Evolutionary conservation across 371 early-diverging fungal species (phyloP).

Genomic region (Mucor saturninus): DNA sequence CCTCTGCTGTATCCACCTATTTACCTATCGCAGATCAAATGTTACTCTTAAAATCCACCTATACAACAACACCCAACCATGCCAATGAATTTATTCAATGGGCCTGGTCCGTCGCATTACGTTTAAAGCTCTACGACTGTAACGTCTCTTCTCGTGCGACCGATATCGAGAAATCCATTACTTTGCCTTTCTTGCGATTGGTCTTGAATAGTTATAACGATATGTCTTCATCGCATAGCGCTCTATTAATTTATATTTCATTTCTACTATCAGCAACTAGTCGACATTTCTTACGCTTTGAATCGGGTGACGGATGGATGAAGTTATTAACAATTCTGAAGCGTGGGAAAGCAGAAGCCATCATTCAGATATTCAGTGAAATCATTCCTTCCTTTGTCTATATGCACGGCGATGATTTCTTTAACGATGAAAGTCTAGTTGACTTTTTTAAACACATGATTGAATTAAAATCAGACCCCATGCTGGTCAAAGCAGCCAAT

Average conservation of each 20-base stretch:
- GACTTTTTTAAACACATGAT: slow-evolving; percentile 47
- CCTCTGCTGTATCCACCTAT: slow-evolving; percentile 36
- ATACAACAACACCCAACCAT: slow-evolving; percentile 18
- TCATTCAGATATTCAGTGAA: slow-evolving; percentile 37
- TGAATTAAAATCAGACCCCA: slow-evolving; percentile 51
- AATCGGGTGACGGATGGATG: slow-evolving; percentile 56
- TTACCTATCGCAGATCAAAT: slow-evolving; percentile 37
- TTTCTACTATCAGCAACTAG: slow-evolving; percentile 56
- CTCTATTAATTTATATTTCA: slow-evolving; percentile 49
- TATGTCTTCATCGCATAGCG: slow-evolving; percentile 39
- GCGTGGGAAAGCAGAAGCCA: slow-evolving; percentile 44
- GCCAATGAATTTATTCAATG: slow-evolving; percentile 50
- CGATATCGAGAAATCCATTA: slow-evolving; percentile 39
- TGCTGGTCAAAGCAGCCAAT: slow-evolving; percentile 36
- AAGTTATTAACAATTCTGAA: slow-evolving; percentile 48
- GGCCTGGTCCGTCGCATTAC: slow-evolving; percentile 52
- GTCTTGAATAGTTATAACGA: slow-evolving; percentile 30
- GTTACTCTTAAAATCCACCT: slow-evolving; percentile 28
- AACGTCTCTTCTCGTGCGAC: slow-evolving; percentile 40
- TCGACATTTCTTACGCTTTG: slow-evolving; percentile 57
- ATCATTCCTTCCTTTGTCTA: slow-evolving; percentile 54
- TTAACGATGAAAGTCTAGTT: slow-evolving; percentile 39
- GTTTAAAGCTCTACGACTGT: slow-evolving; percentile 52
- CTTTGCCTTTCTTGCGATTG: slow-evolving; percentile 37
- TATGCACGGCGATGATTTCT: slow-evolving; percentile 59